These are phyloP conservation scores for Apodospora peruviana DNA, from an alignment of 495 filamentous ascomycete species.

Conservation along the genomic window DNA sequence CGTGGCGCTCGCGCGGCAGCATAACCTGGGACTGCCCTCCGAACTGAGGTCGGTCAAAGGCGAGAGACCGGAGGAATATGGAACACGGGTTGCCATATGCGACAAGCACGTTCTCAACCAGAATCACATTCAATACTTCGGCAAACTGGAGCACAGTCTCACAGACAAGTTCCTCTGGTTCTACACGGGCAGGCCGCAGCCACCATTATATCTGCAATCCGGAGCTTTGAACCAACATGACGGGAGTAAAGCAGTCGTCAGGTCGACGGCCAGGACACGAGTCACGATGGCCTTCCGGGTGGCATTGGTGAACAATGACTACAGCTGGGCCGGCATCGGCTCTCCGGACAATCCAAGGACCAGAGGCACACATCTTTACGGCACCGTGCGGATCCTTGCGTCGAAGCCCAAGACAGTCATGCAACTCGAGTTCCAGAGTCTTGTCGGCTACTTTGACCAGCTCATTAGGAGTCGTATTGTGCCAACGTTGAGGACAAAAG, in stretches of 20 bases:
- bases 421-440: conserved; percentile 14
- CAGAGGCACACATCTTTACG: conserved; percentile 16
- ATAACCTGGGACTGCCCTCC: not conserved
- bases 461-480: conserved; percentile 8
- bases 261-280: conserved; percentile 45
- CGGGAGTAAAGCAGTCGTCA: conserved; percentile 44
- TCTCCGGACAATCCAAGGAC: not conserved
- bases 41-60: not conserved
- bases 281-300: conserved; percentile 37
- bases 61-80: not conserved
- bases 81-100: conserved; percentile 4
- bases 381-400: conserved; percentile 18
- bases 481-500: not conserved
- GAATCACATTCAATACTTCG: conserved; percentile 25
- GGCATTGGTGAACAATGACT: conserved; percentile 5
- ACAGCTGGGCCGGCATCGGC: not conserved
- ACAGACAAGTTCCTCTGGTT: conserved; percentile 20
- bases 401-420: conserved; percentile 7
- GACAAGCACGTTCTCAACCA: conserved; percentile 16
- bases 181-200: conserved; percentile 23
- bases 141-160: conserved; percentile 26
- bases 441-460: conserved; percentile 11
- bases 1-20: too few relatives aligned
- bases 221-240: conserved; percentile 11
- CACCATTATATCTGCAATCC: conserved; percentile 48